phyloP scores from a whole-genome alignment of 352 stramenopile genomes.

The Globisporangium emineosum region DNA sequence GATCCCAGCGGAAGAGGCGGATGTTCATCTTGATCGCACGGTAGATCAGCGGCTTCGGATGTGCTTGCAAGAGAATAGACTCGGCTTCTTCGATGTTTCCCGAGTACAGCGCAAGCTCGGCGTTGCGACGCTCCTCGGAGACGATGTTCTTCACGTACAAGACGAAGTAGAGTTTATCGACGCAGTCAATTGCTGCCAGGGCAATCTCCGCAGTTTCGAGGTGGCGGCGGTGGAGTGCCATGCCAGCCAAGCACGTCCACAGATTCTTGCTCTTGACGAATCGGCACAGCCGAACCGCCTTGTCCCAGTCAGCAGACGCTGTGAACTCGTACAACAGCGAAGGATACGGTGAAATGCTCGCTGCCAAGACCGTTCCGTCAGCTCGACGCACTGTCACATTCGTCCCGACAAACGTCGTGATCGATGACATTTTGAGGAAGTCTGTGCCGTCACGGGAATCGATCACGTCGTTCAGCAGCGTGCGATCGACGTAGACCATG shows the following conservation, averaged over 20 bases:
- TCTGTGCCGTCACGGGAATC: slow-evolving; percentile 71
- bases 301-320: slow-evolving; percentile 81
- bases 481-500: slow-evolving; percentile 91
- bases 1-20: slow-evolving; percentile 85
- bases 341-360: slow-evolving; percentile 77
- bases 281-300: slow-evolving; percentile 88
- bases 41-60: slow-evolving; percentile 86
- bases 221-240: slow-evolving; percentile 87
- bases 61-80: slow-evolving; percentile 88
- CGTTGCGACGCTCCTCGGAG: slow-evolving; percentile 84
- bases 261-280: slow-evolving; percentile 88
- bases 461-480: slow-evolving; percentile 79
- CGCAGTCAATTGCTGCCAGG: slow-evolving; percentile 86
- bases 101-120: slow-evolving; percentile 85
- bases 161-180: slow-evolving; percentile 94
- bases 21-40: slow-evolving; percentile 94
- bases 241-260: slow-evolving; percentile 90
- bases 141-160: slow-evolving; percentile 84
- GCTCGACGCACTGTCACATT: slow-evolving; percentile 84
- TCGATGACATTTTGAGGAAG: slow-evolving; percentile 84
- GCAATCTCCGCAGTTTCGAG: slow-evolving; percentile 90
- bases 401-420: slow-evolving; percentile 85
- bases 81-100: slow-evolving; percentile 90
- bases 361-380: slow-evolving; percentile 83
- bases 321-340: slow-evolving; percentile 89